A percentile compares a stretch with the other conserved stretches of the same genome.
These are phyloP conservation scores for Neurospora sp. DNA, from an alignment of 495 filamentous ascomycete genomes.

Conservation along the genomic window DNA sequence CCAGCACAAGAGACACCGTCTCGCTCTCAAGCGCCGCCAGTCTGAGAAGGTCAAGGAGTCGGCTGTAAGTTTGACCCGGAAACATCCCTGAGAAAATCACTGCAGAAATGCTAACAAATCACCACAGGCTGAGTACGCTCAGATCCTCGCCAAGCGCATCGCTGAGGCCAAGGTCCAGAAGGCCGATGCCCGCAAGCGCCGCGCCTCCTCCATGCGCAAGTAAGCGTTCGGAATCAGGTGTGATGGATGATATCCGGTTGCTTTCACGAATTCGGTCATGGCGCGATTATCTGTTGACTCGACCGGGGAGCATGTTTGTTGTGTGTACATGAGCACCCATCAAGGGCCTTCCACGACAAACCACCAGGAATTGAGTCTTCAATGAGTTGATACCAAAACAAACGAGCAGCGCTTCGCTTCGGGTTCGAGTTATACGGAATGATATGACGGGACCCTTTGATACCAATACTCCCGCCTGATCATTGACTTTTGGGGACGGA, in stretches of 20 bases:
- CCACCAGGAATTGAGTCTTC: neutral
- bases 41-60: slow-evolving; percentile 93
- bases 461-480: neutral
- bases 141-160: slow-evolving; percentile 90
- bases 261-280: slow-evolving; percentile 26
- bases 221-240: slow-evolving; percentile 42
- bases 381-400: neutral
- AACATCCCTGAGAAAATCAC: neutral
- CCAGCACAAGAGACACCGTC: slow-evolving; percentile 96
- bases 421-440: neutral
- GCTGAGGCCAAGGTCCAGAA: slow-evolving; percentile 85
- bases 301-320: neutral
- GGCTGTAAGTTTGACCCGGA: slow-evolving; percentile 60
- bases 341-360: neutral
- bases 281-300: slow-evolving; percentile 15
- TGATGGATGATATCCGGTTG: slow-evolving; percentile 26
- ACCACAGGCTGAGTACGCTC: slow-evolving; percentile 76
- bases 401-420: neutral
- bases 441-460: neutral
- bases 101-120: slow-evolving; percentile 27
- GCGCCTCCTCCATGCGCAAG: slow-evolving; percentile 93
- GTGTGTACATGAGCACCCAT: neutral
- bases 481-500: neutral
- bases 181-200: slow-evolving; percentile 85
- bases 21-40: slow-evolving; percentile 94